phyloP scores from a whole-genome alignment of 805 yeast species.

The Candida morakotiae region DNA sequence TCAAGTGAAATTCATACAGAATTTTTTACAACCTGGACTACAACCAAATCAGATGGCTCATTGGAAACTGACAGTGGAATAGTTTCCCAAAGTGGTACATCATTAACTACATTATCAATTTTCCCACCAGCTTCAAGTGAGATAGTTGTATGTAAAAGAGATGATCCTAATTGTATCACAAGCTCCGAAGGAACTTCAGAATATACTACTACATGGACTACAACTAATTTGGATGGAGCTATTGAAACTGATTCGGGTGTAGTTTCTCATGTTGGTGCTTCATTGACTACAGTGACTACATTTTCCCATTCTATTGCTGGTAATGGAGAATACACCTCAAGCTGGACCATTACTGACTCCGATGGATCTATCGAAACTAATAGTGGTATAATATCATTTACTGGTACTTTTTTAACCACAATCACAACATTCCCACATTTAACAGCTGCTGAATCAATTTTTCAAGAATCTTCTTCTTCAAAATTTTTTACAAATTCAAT shows the following conservation, averaged over 20 bases:
- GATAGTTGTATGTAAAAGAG: background rate
- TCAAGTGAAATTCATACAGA: background rate
- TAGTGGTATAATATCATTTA: constrained; percentile 13
- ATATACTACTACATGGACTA: constrained; percentile 3
- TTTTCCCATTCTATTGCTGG: background rate
- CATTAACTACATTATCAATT: background rate
- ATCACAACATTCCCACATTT: constrained; percentile 2
- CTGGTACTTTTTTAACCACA: constrained; percentile 1
- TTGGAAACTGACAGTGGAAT: background rate
- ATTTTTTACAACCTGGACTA: background rate
- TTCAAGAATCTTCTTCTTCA: no score
- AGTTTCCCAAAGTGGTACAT: background rate
- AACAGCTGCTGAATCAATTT: no score
- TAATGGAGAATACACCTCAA: constrained; percentile 9
- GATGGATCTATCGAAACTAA: constrained; percentile 13
- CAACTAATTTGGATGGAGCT: constrained; percentile 6
- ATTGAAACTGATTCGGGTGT: constrained; percentile 5
- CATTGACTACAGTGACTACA: constrained; percentile 3
- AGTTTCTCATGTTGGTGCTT: constrained; percentile 1
- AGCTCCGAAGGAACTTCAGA: constrained; percentile 7
- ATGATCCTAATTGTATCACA: constrained; percentile 2
- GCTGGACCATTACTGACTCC: constrained; percentile 9
- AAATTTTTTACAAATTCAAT: no score
- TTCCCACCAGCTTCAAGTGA: constrained; percentile 7
- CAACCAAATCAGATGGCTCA: background rate